phyloP scores from a whole-genome alignment of 495 filamentous ascomycete species.

The Tricharina praecox region DNA sequence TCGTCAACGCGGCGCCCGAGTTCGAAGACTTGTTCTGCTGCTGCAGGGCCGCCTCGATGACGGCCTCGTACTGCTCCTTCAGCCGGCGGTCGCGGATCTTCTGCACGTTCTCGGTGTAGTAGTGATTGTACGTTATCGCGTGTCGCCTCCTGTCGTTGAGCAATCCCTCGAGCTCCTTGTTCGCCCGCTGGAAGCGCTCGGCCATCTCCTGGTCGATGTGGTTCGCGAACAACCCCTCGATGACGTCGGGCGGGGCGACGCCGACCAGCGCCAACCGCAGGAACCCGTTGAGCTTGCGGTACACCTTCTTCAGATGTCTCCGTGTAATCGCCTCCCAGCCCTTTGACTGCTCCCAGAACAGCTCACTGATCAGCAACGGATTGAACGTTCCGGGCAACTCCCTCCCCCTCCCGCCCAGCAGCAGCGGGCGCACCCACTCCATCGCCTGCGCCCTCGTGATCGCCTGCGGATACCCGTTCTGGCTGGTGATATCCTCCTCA shows the following conservation, averaged over 20 bases:
- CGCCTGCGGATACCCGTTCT: not conserved
- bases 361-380: conserved; percentile 34
- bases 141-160: conserved; percentile 27
- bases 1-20: conserved; percentile 7
- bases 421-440: conserved; percentile 28
- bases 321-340: conserved; percentile 33
- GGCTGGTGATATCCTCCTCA: not conserved
- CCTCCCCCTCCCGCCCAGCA: conserved; percentile 30
- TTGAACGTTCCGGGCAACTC: conserved; percentile 39
- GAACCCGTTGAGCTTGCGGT: conserved; percentile 29
- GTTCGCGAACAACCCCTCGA: conserved; percentile 27
- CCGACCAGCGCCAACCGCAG: conserved; percentile 22
- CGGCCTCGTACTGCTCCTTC: conserved; percentile 3
- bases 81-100: conserved; percentile 26
- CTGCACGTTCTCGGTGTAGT: conserved; percentile 35
- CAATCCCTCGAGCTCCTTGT: conserved; percentile 22
- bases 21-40: no score
- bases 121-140: conserved; percentile 43
- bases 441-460: conserved; percentile 30
- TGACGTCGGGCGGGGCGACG: conserved; percentile 30
- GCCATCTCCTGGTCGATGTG: conserved; percentile 11
- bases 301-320: conserved; percentile 27
- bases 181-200: conserved; percentile 9
- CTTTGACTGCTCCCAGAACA: conserved; percentile 35
- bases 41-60: conserved; percentile 12